Percentiles rank a stretch among this genome's conserved stretches.
Evolutionary conservation across 140 eudicot species (phyloP).

Genomic region (Ambrosia hybrid): DNA sequence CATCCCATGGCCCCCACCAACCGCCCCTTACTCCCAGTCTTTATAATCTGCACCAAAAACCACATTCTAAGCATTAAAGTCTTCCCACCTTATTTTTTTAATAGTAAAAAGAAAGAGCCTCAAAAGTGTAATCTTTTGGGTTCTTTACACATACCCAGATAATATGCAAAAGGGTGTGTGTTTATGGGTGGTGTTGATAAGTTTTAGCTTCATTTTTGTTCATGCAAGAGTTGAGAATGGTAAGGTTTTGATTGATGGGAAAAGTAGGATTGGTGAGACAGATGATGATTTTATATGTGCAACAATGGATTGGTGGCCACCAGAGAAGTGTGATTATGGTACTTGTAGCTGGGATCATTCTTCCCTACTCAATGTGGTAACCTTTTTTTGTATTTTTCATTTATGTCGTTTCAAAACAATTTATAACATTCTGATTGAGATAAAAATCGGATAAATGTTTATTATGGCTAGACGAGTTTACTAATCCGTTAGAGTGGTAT

Average conservation of each 20-base stretch:
- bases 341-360: conserved; percentile 81
- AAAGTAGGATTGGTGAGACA: conserved; percentile 45
- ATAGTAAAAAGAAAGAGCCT: not conserved
- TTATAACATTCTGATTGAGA: no score
- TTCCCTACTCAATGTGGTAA: conserved; percentile 86
- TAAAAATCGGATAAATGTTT: no score
- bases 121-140: conserved; percentile 2
- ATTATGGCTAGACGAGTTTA: no score
- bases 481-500: no score
- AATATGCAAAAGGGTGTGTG: conserved; percentile 39
- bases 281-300: conserved; percentile 75
- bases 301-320: conserved; percentile 98
- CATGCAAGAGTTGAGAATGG: conserved; percentile 38
- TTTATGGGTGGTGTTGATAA: conserved; percentile 33
- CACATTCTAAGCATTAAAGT: conserved; percentile 19
- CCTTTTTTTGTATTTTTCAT: not conserved
- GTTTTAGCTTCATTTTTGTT: conserved; percentile 22
- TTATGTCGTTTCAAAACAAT: no score
- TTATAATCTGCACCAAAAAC: conserved; percentile 9
- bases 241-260: conserved; percentile 51
- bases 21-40: conserved; percentile 24
- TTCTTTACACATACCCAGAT: not conserved
- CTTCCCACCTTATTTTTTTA: not conserved
- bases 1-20: conserved; percentile 31
- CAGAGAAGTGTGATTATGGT: conserved; percentile 92